phyloP scores from a whole-genome alignment of 805 yeast genomes.

The Candida ascalaphidarum region DNA sequence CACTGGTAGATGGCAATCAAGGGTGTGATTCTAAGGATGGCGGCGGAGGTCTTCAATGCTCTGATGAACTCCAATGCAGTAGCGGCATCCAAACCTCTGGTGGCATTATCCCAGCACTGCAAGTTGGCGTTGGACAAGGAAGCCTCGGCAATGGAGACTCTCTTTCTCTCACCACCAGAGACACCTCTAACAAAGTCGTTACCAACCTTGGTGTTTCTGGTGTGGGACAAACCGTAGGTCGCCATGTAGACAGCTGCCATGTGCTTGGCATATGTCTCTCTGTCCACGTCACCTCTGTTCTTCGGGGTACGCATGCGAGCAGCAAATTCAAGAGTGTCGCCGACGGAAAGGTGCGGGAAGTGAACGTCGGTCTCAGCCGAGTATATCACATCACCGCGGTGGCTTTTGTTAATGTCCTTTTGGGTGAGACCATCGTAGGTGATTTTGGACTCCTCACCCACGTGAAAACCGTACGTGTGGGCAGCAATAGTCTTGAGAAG shows the following conservation, averaged over 20 bases:
- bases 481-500: slow-evolving; percentile 29
- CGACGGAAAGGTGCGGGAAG: slow-evolving; percentile 48
- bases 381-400: slow-evolving; percentile 30
- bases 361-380: slow-evolving; percentile 51
- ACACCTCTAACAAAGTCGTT: slow-evolving; percentile 60
- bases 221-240: slow-evolving; percentile 45
- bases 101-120: slow-evolving; percentile 62
- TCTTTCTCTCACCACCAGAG: slow-evolving; percentile 67
- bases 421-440: slow-evolving; percentile 26
- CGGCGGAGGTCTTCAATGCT: slow-evolving; percentile 50
- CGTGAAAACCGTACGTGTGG: slow-evolving; percentile 28
- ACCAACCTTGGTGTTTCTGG: slow-evolving; percentile 53
- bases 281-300: slow-evolving; percentile 24
- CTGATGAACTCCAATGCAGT: slow-evolving; percentile 60
- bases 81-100: slow-evolving; percentile 64
- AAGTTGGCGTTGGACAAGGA: slow-evolving; percentile 39
- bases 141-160: slow-evolving; percentile 64
- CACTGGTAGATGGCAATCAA: slow-evolving; percentile 64
- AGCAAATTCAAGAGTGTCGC: slow-evolving; percentile 49
- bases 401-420: slow-evolving; percentile 17
- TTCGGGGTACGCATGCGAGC: slow-evolving; percentile 40
- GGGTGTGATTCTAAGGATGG: slow-evolving; percentile 45
- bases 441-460: slow-evolving; percentile 22
- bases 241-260: slow-evolving; percentile 37
- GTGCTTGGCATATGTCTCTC: slow-evolving; percentile 29